Evolutionary conservation across 1,284 basidiomycete species (phyloP).

Genomic region (Pseudozyma sp.): DNA sequence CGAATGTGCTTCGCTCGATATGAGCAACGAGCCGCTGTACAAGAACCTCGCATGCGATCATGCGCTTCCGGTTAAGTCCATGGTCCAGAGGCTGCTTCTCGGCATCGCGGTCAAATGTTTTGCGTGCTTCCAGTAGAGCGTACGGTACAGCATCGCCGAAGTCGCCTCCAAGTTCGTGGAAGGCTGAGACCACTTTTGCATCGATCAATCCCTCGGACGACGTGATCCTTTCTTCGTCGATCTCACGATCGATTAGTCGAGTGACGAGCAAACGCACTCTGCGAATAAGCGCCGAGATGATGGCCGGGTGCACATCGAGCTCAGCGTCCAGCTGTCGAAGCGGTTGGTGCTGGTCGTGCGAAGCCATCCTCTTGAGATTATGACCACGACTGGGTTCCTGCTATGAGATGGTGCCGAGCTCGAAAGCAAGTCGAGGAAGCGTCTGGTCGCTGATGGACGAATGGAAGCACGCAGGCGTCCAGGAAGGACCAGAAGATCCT

Average conservation of each 20-base stretch:
- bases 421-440: background rate
- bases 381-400: background rate
- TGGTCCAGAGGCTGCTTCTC: slow-evolving; percentile 35
- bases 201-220: slow-evolving; percentile 51
- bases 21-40: slow-evolving; percentile 54
- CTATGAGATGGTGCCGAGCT: slow-evolving; percentile 1
- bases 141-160: slow-evolving; percentile 57
- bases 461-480: no score
- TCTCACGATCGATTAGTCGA: slow-evolving; percentile 51
- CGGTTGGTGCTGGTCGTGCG: slow-evolving; percentile 23
- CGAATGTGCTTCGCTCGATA: slow-evolving; percentile 35
- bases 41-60: slow-evolving; percentile 53
- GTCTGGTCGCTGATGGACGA: background rate
- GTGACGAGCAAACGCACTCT: slow-evolving; percentile 47
- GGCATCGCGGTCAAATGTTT: slow-evolving; percentile 38
- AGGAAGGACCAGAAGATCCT: no score
- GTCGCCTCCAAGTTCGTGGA: slow-evolving; percentile 57
- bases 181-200: slow-evolving; percentile 42
- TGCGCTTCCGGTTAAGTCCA: slow-evolving; percentile 31
- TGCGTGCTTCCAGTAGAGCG: slow-evolving; percentile 55
- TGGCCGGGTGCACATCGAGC: slow-evolving; percentile 49
- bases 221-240: slow-evolving; percentile 53
- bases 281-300: slow-evolving; percentile 52
- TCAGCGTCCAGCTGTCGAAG: slow-evolving; percentile 38
- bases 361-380: slow-evolving; percentile 12